phyloP scores from a whole-genome alignment of 495 filamentous ascomycete genomes.

The Talaromyces stipitatus region DNA sequence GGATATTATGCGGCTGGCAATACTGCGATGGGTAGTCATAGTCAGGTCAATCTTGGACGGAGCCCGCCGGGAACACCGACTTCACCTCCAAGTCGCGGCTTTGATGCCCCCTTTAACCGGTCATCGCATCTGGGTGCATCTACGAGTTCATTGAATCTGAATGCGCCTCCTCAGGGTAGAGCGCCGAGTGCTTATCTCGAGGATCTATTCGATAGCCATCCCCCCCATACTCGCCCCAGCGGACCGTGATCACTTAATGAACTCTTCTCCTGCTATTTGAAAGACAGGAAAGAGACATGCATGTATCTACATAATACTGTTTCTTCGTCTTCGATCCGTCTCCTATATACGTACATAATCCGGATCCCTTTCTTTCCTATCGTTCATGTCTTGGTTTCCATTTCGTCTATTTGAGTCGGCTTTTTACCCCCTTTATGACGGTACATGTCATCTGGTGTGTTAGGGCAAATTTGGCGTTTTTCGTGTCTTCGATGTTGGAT shows the following conservation, averaged over 20 bases:
- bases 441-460: not conserved
- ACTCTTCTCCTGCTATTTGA: not conserved
- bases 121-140: conserved; percentile 41
- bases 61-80: conserved; percentile 65
- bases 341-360: not conserved
- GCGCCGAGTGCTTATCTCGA: conserved; percentile 91
- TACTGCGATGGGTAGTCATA: conserved; percentile 37
- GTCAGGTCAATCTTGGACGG: conserved; percentile 29
- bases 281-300: not conserved
- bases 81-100: conserved; percentile 28
- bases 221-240: not conserved
- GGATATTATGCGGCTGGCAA: conserved; percentile 81
- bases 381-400: not conserved
- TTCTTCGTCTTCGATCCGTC: not conserved
- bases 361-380: not conserved
- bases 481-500: not conserved
- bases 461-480: not conserved
- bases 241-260: not conserved
- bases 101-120: conserved; percentile 22
- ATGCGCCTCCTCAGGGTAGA: conserved; percentile 57
- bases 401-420: not conserved
- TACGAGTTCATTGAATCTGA: conserved; percentile 62
- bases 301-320: not conserved
- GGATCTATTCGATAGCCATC: conserved; percentile 75
- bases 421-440: not conserved